Conservation (phyloP, 2,329 filamentous ascomycete genomes). For the Aspergillus ruber region DNA sequence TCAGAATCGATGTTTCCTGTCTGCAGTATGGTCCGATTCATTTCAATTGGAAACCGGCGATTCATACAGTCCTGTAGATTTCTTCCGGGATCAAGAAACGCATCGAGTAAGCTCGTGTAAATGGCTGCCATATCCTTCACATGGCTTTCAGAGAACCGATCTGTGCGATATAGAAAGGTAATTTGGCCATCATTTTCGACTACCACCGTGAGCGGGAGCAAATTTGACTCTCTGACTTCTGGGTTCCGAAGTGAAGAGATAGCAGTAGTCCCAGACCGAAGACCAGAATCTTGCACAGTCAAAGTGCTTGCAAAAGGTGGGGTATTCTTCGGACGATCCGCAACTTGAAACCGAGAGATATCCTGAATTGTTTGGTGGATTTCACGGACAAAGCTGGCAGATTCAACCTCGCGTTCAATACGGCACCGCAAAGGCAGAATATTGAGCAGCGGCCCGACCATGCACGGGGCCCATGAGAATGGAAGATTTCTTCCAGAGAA, state of each 20-base stretch:
- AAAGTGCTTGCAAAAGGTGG: neutral
- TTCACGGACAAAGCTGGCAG: neutral
- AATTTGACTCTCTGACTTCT: neutral
- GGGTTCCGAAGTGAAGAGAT: neutral
- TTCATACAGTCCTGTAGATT: neutral
- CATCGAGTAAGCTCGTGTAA: neutral
- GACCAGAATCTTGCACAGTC: neutral
- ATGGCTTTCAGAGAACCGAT: neutral
- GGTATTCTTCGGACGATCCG: neutral
- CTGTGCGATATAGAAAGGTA: neutral
- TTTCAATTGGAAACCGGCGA: neutral
- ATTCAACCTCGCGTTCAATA: slow-evolving; percentile 2
- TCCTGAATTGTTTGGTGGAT: neutral
- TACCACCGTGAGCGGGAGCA: neutral
- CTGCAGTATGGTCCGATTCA: neutral
- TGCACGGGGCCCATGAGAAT: slow-evolving; percentile 18
- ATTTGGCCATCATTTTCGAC: neutral
- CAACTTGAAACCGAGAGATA: neutral
- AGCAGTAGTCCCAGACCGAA: neutral
- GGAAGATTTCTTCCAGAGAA: slow-evolving; percentile 31
- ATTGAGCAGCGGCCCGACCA: slow-evolving; percentile 33
- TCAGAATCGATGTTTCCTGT: neutral
- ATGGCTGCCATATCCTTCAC: neutral
- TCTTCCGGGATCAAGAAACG: neutral
- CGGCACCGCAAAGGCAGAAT: slow-evolving; percentile 19